Conservation (phyloP, 1,139 yeast genomes). For the Nakaseomyces nivariensis region DNA sequence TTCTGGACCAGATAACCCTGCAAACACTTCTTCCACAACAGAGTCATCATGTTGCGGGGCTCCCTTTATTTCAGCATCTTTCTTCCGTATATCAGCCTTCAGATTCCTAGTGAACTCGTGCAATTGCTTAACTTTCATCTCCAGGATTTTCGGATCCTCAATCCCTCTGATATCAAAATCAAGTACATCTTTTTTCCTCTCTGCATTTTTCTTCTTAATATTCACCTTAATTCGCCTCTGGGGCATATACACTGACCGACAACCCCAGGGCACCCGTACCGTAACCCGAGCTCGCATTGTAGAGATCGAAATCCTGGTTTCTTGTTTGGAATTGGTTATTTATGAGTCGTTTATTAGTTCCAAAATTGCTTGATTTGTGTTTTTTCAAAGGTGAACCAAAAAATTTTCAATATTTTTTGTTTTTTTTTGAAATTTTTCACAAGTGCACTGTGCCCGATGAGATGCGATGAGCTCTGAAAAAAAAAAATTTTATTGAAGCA, state of each 20-base stretch:
- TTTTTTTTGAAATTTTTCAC: neutral
- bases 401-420: neutral
- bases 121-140: slow-evolving; percentile 1
- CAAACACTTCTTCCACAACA: neutral
- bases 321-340: no score
- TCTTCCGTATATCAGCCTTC: neutral
- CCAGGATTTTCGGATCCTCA: slow-evolving; percentile 1
- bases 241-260: neutral
- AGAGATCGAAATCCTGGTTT: no score
- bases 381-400: no score
- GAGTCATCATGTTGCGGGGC: neutral
- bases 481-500: neutral
- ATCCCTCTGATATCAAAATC: slow-evolving; percentile 1
- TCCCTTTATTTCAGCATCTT: neutral
- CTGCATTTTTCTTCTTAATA: neutral
- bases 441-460: neutral
- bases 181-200: neutral
- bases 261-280: neutral
- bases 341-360: no score
- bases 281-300: neutral
- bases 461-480: neutral
- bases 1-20: neutral
- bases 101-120: slow-evolving; percentile 2
- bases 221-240: neutral
- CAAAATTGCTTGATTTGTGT: no score